These are phyloP conservation scores for Populus trichocarpa DNA, from an alignment of 441 rosid species.

Conservation along the genomic window DNA sequence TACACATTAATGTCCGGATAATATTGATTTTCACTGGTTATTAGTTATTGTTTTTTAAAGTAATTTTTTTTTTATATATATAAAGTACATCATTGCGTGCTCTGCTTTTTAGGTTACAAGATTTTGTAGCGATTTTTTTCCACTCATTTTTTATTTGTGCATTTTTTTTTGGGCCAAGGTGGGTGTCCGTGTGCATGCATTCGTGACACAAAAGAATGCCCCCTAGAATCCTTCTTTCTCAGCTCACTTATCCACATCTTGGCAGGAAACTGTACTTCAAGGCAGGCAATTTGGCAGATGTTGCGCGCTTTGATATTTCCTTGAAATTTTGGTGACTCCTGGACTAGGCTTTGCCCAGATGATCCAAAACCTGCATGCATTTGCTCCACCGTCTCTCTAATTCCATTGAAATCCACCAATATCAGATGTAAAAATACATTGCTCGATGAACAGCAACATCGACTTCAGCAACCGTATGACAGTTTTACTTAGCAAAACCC, in stretches of 20 bases:
- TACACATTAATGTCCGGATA: too few species aligned
- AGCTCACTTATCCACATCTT: constrained; percentile 4
- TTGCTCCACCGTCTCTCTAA: not conserved
- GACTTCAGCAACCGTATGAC: not conserved
- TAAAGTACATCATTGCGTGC: not conserved
- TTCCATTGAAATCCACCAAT: not conserved
- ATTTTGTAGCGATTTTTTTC: constrained; percentile 2
- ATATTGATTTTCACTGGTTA: too few species aligned
- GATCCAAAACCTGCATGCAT: not conserved
- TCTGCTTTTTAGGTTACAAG: constrained; percentile 15
- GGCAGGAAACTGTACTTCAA: not conserved
- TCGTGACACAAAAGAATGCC: constrained; percentile 14
- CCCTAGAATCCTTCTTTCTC: not conserved
- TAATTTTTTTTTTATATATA: too few species aligned
- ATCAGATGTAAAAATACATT: not conserved
- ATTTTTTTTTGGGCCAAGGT: constrained; percentile 10
- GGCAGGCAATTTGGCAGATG: not conserved
- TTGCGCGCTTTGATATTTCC: not conserved
- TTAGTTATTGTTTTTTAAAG: too few species aligned
- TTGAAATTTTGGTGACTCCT: not conserved
- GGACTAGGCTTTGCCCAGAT: not conserved
- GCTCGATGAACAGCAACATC: not conserved
- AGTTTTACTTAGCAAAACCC: not conserved
- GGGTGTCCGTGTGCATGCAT: constrained; percentile 18
- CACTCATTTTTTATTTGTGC: not conserved